A percentile compares a stretch with the other conserved stretches of the same genome.
phyloP scores from a whole-genome alignment of 306 rosid species.

The Mimosa bimucronata region DNA sequence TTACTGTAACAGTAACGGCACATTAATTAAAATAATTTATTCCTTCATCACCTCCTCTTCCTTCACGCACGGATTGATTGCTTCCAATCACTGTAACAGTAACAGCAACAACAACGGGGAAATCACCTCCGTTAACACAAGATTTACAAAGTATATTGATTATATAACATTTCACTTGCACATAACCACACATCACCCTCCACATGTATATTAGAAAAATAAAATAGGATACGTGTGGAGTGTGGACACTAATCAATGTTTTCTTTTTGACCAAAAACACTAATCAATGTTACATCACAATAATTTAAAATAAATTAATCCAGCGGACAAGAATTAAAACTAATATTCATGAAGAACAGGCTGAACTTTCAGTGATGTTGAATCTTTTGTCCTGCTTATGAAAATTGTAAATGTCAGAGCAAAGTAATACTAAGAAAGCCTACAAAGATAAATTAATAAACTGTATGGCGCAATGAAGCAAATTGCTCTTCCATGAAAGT shows the following conservation, averaged over 20 bases:
- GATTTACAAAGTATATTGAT: too few species aligned
- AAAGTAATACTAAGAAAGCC: neutral
- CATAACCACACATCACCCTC: neutral
- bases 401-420: neutral
- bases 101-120: too few species aligned
- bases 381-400: neutral
- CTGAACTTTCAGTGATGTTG: neutral
- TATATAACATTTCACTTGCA: neutral
- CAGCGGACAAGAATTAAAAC: too few species aligned
- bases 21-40: too few species aligned
- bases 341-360: too few species aligned
- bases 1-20: too few species aligned
- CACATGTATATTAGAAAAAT: neutral
- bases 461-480: neutral
- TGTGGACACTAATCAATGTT: neutral
- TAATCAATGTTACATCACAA: neutral
- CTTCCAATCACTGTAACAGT: too few species aligned
- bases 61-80: too few species aligned
- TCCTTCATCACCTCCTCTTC: too few species aligned
- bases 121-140: too few species aligned
- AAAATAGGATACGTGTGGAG: neutral
- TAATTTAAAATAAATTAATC: neutral
- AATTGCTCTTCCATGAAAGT: neutral
- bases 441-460: neutral
- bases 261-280: too few species aligned